phyloP scores from a whole-genome alignment of 495 filamentous ascomycete species.

The Aspergillus wentii region DNA sequence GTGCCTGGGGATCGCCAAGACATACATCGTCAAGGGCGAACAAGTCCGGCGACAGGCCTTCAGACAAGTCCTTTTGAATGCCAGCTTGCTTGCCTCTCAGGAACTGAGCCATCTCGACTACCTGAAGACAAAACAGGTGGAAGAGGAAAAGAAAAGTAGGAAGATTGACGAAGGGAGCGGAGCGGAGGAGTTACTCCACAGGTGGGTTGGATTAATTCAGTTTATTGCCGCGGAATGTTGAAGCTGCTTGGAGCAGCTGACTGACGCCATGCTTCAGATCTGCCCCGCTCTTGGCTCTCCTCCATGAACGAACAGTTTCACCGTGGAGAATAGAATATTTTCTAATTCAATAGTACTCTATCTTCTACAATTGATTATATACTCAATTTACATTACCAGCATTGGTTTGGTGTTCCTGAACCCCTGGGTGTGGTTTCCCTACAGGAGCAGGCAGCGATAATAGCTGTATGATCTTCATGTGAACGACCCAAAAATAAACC shows the following conservation, averaged over 20 bases:
- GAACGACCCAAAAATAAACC: too few relatives aligned
- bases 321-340: too few relatives aligned
- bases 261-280: constrained; percentile 4
- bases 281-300: constrained; percentile 13
- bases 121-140: background rate
- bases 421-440: too few relatives aligned
- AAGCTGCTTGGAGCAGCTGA: too few relatives aligned
- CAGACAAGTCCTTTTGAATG: constrained; percentile 84
- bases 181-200: constrained; percentile 22
- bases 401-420: too few relatives aligned
- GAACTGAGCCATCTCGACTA: constrained; percentile 71
- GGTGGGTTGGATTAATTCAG: background rate
- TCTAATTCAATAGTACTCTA: too few relatives aligned
- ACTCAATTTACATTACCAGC: too few relatives aligned
- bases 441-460: too few relatives aligned
- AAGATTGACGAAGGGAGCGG: constrained; percentile 14
- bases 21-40: constrained; percentile 79
- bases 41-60: constrained; percentile 63
- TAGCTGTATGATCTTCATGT: too few relatives aligned
- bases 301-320: too few relatives aligned
- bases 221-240: constrained; percentile 3
- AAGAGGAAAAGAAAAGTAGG: constrained; percentile 3
- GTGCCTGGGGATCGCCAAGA: constrained; percentile 28
- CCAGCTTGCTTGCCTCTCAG: constrained; percentile 89
- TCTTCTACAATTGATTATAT: too few relatives aligned